A percentile compares a stretch with the other conserved stretches of the same genome.
These are phyloP conservation scores for Phytophthora fragariaefolia DNA, from an alignment of 352 stramenopile genomes.

Conservation along the genomic window DNA sequence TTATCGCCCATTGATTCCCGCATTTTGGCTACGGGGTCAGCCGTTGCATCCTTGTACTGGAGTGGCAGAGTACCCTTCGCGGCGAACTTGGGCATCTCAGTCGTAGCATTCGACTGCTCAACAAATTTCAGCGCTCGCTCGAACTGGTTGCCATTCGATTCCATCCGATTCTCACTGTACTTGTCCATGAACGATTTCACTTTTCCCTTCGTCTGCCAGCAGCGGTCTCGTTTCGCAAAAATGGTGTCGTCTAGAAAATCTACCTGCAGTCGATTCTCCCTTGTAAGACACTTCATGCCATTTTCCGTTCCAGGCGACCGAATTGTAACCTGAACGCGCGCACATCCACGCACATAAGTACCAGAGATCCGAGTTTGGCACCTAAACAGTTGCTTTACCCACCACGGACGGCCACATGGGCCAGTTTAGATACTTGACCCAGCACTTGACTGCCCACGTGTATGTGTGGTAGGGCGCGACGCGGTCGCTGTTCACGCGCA, in stretches of 20 bases:
- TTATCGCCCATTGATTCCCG: conserved; percentile 20
- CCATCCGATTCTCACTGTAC: conserved; percentile 25
- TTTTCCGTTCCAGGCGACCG: conserved; percentile 45
- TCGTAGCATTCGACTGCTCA: conserved; percentile 19
- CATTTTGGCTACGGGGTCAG: conserved; percentile 14
- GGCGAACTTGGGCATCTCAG: conserved; percentile 27
- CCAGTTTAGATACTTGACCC: conserved; percentile 61
- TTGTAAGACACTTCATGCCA: conserved; percentile 36
- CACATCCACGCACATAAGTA: no score
- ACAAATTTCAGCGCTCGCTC: conserved; percentile 23
- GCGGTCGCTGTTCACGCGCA: conserved; percentile 52
- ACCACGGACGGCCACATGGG: conserved; percentile 69
- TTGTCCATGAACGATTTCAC: conserved; percentile 23
- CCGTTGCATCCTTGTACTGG: conserved; percentile 8
- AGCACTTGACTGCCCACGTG: conserved; percentile 21
- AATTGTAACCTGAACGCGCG: conserved; percentile 50
- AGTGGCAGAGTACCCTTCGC: conserved; percentile 21
- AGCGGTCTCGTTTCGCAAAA: conserved; percentile 38
- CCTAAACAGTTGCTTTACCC: no score
- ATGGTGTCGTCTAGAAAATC: conserved; percentile 56
- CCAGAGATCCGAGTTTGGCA: no score
- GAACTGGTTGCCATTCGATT: conserved; percentile 31
- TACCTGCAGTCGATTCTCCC: conserved; percentile 47
- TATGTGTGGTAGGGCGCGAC: conserved; percentile 61
- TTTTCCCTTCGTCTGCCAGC: conserved; percentile 30